Evolutionary conservation across 1,284 basidiomycete genomes (phyloP).

Genomic region (Cutaneotrichosporon sp.): DNA sequence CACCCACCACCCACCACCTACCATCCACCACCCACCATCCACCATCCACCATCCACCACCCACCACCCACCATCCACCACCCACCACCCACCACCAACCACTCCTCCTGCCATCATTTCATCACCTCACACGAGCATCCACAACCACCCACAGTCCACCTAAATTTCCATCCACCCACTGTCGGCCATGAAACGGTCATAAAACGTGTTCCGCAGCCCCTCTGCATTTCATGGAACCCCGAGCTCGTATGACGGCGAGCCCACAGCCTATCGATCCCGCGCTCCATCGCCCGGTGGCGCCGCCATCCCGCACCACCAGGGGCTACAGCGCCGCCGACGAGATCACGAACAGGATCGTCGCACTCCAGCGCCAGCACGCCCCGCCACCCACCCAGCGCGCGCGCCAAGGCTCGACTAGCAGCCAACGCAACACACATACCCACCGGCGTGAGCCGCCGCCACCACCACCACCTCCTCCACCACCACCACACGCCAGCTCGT

Average conservation of each 20-base stretch:
- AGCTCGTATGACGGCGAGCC: constrained; percentile 11
- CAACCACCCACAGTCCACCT: not conserved
- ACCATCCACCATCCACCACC: too few species aligned
- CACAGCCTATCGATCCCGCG: constrained; percentile 10
- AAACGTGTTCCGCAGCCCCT: constrained; percentile 6
- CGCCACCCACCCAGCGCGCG: not conserved
- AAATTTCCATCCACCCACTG: not conserved
- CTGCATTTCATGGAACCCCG: constrained; percentile 7
- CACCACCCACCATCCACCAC: too few species aligned
- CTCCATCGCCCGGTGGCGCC: constrained; percentile 5
- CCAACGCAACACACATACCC: not conserved
- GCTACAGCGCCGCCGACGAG: constrained; percentile 1
- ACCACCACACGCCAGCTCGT: not conserved
- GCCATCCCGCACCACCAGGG: constrained; percentile 3
- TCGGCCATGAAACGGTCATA: constrained; percentile 8
- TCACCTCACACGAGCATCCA: not conserved
- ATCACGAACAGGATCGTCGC: constrained; percentile 32
- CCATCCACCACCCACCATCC: too few species aligned
- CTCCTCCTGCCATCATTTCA: not conserved
- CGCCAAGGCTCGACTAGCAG: not conserved
- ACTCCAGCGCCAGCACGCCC: constrained; percentile 39
- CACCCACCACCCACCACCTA: too few species aligned
- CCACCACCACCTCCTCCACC: not conserved
- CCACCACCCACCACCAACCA: not conserved
- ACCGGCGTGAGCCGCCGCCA: not conserved